phyloP scores from a whole-genome alignment of 2,329 filamentous ascomycete species.

The Aureobasidium sp. region DNA sequence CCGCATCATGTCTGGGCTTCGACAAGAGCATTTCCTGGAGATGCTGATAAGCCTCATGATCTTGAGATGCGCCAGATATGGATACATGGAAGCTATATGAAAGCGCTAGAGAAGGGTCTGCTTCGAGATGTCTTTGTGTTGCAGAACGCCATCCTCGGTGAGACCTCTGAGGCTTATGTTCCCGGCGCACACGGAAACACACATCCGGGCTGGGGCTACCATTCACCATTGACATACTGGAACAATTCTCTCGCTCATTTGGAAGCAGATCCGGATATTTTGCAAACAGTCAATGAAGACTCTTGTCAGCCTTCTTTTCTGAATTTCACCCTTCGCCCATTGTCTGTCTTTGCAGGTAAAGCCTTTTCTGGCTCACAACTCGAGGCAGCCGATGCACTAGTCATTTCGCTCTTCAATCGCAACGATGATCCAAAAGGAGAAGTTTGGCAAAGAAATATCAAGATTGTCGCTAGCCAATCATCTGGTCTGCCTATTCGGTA shows the following conservation, averaged over 20 bases:
- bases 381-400: slow-evolving; percentile 65
- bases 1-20: slow-evolving; percentile 78
- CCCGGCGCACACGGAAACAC: background rate
- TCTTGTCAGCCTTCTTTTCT: slow-evolving; percentile 56
- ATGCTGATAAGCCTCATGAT: slow-evolving; percentile 45
- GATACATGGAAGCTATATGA: slow-evolving; percentile 75
- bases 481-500: slow-evolving; percentile 9
- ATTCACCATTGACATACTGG: slow-evolving; percentile 80
- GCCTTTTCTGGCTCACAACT: slow-evolving; percentile 59
- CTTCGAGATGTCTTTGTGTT: slow-evolving; percentile 59
- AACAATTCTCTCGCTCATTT: slow-evolving; percentile 55
- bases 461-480: slow-evolving; percentile 2
- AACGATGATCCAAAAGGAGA: slow-evolving; percentile 55
- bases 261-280: slow-evolving; percentile 51
- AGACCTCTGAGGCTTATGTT: background rate
- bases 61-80: slow-evolving; percentile 77
- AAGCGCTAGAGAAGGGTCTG: slow-evolving; percentile 58
- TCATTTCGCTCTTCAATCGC: slow-evolving; percentile 66
- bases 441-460: slow-evolving; percentile 55
- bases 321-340: slow-evolving; percentile 67
- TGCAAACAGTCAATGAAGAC: slow-evolving; percentile 60
- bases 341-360: slow-evolving; percentile 77
- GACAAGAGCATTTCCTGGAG: slow-evolving; percentile 53
- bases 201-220: slow-evolving; percentile 55
- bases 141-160: slow-evolving; percentile 60